Base-by-base conservation (phyloP, 2,329 filamentous ascomycete species). In the Curvularia sp. region DNA sequence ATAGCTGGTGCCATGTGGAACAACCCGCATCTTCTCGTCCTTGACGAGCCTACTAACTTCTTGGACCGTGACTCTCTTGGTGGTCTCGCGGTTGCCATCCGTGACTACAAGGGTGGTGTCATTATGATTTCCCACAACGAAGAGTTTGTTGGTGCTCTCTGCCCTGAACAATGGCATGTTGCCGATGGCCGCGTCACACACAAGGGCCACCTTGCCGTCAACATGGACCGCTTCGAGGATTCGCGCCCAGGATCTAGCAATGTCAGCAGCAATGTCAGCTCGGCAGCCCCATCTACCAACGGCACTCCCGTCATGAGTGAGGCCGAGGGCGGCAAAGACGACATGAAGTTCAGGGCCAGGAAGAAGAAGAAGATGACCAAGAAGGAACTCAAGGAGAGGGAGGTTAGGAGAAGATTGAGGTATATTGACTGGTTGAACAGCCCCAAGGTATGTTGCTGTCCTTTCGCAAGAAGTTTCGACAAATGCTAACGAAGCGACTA, bases 51-150 rank as follows among this genome's bases (percentile, higher is more conserved):
- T 58, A 98, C 95, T 77, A 99, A 99, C 83, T 99, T 97, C 86
- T 88, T 99, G 83, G 95, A 99, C 76, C 93, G 95, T 70, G 95
- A 99, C 81, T 97, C 93, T 15, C 89, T 99, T 18, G 96, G 95
- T 74, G 95, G 94, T 78, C 86, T 99, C 55, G 93, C 95, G n/a
- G 93, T 97, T 41, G 95, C 95, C 66, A 98, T 99, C 73, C 92
- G 93, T 68, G 95, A 98, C 75, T 99, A 96, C 87, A 96, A 93
- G 83, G 95, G 95, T 67, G 95, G 95, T 78, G 95, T 99, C 2
- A 93, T 99, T 65, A 96, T 99, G 89, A 99, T 99, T 79, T 97
- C 93, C 62, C 95, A 99, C 82, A 98, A 99, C 86, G 93, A 98
- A 76, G 95, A 99, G 79, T 99, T 99, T 73, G 93, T 99, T 51